These are phyloP conservation scores for Lepraria neglecta DNA, from an alignment of 495 filamentous ascomycete species.

Conservation along the genomic window DNA sequence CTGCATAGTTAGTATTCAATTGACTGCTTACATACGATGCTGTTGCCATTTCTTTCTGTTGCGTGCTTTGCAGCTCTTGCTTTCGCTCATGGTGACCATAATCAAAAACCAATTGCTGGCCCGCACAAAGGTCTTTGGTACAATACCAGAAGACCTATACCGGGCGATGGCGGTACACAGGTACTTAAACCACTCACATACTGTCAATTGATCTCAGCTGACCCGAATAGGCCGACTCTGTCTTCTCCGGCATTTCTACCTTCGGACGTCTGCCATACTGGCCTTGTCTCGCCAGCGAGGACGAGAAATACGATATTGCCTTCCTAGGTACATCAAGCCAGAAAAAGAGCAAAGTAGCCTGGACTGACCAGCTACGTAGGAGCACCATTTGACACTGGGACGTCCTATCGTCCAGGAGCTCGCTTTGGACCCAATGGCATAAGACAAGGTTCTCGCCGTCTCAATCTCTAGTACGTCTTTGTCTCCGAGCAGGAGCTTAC, in stretches of 20 bases:
- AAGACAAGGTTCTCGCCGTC: slow-evolving; percentile 67
- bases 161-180: slow-evolving; percentile 63
- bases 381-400: slow-evolving; percentile 61
- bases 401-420: slow-evolving; percentile 73
- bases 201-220: slow-evolving; percentile 4
- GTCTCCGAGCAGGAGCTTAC: slow-evolving; percentile 24
- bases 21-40: not conserved
- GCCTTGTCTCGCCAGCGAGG: slow-evolving; percentile 66
- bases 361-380: slow-evolving; percentile 30
- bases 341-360: not conserved
- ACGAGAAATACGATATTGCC: slow-evolving; percentile 72
- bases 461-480: slow-evolving; percentile 58
- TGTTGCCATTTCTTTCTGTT: slow-evolving; percentile 15
- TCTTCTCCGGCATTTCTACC: slow-evolving; percentile 65
- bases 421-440: slow-evolving; percentile 79
- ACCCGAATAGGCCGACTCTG: slow-evolving; percentile 56
- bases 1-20: slow-evolving; percentile 5
- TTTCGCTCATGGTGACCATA: slow-evolving; percentile 46
- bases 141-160: slow-evolving; percentile 50
- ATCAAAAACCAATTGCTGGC: slow-evolving; percentile 51
- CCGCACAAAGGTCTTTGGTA: slow-evolving; percentile 58
- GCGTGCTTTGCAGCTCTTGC: slow-evolving; percentile 36
- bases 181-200: slow-evolving; percentile 29
- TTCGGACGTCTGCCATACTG: slow-evolving; percentile 74
- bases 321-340: slow-evolving; percentile 52